phyloP scores from a whole-genome alignment of 805 yeast species.

The Wickerhamomyces queroliae region DNA sequence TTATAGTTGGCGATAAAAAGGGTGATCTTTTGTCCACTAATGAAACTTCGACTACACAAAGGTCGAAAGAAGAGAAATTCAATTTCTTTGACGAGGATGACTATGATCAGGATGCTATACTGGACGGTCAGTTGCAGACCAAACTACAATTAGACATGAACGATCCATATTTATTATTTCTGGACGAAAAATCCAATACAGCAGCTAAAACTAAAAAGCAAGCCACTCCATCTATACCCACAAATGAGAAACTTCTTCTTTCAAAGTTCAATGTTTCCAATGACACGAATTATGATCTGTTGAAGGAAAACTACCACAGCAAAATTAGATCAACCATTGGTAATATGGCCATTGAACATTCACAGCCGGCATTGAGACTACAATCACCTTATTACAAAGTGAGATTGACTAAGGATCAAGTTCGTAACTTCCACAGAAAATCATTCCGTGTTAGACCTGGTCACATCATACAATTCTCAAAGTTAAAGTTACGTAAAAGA shows the following conservation, averaged over 20 bases:
- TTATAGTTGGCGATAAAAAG: constrained; percentile 41
- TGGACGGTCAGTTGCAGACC: constrained; percentile 52
- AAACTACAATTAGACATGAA: constrained; percentile 70
- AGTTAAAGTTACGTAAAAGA: constrained; percentile 70
- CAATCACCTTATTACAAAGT: constrained; percentile 93
- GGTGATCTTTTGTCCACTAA: no score
- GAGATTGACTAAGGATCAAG: constrained; percentile 54
- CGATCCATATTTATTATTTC: constrained; percentile 74
- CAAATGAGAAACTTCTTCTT: constrained; percentile 46
- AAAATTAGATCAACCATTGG: constrained; percentile 92
- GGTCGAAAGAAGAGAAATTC: constrained; percentile 2
- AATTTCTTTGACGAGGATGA: constrained; percentile 33
- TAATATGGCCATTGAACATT: constrained; percentile 84
- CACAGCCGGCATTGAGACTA: constrained; percentile 77
- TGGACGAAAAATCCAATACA: constrained; percentile 30
- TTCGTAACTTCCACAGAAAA: constrained; percentile 78
- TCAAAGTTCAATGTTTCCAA: constrained; percentile 79
- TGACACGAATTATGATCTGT: constrained; percentile 76
- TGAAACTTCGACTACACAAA: not conserved
- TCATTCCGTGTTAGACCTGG: constrained; percentile 74
- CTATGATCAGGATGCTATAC: constrained; percentile 65
- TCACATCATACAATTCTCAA: constrained; percentile 67
- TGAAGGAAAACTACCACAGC: constrained; percentile 82
- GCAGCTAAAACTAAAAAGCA: constrained; percentile 12
- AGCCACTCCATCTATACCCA: constrained; percentile 34